Evolutionary conservation across 2,329 filamentous ascomycete genomes (phyloP).

Genomic region (Hypoxylon rubiginosum): DNA sequence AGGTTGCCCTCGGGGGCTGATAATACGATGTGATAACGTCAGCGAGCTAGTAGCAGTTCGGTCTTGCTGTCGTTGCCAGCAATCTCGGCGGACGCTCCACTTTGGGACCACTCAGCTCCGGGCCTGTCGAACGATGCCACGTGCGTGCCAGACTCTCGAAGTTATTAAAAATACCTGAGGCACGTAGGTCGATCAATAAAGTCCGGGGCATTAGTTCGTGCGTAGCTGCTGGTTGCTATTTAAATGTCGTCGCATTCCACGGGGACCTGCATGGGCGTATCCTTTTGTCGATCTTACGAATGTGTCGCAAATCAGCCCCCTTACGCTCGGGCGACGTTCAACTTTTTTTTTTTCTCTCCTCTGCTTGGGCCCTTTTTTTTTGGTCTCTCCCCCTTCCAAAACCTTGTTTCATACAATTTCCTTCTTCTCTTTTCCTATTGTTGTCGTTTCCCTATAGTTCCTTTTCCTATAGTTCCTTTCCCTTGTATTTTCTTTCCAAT

Average conservation of each 20-base stretch:
- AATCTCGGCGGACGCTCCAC: not conserved
- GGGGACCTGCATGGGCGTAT: conserved; percentile 18
- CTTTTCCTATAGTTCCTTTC: conserved; percentile 1
- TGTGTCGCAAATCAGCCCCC: conserved; percentile 25
- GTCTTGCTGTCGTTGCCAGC: not conserved
- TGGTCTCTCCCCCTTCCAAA: not conserved
- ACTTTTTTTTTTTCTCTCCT: not conserved
- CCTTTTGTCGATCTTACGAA: conserved; percentile 32
- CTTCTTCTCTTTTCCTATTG: conserved; percentile 2
- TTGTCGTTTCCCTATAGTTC: too few relatives aligned
- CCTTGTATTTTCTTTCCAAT: conserved; percentile 4
- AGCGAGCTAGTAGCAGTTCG: too few relatives aligned
- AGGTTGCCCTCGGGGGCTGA: not conserved
- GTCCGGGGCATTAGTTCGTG: conserved; percentile 1
- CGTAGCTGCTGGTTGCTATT: not conserved
- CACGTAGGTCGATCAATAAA: not conserved
- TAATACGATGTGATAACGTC: not conserved
- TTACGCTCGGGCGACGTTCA: conserved; percentile 15
- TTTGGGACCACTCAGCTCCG: not conserved
- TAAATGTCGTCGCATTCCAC: conserved; percentile 6
- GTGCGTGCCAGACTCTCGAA: not conserved
- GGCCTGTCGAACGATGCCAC: not conserved
- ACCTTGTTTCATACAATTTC: too few relatives aligned
- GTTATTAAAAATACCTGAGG: not conserved
- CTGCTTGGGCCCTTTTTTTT: conserved; percentile 22